A percentile compares a stretch with the other conserved stretches of the same genome.
Conservation (phyloP, 208 protist species). For the Wallacemonas rigidus region DNA sequence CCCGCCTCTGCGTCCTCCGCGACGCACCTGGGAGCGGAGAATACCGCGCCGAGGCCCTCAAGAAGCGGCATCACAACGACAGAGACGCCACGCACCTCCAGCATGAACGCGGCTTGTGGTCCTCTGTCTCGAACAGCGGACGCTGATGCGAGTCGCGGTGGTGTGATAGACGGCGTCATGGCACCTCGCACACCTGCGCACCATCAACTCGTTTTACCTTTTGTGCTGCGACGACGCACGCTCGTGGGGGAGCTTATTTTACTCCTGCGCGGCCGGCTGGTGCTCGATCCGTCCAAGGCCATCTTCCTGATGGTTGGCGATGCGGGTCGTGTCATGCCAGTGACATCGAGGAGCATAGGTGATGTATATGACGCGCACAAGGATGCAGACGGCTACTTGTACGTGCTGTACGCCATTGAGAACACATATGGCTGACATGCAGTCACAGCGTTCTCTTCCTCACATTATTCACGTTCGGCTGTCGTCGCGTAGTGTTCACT, state of each 20-base stretch:
- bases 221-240: slow-evolving; percentile 29
- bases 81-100: neutral
- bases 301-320: slow-evolving; percentile 85
- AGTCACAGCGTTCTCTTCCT: neutral
- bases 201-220: neutral
- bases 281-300: slow-evolving; percentile 64
- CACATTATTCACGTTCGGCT: too few species aligned
- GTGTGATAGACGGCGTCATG: neutral
- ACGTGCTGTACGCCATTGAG: slow-evolving; percentile 8
- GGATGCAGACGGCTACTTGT: slow-evolving; percentile 89
- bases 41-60: neutral
- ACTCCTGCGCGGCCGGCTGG: slow-evolving; percentile 78
- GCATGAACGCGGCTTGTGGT: neutral
- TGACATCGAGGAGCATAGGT: slow-evolving; percentile 4
- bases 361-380: slow-evolving; percentile 39
- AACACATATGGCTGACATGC: slow-evolving; percentile 6
- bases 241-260: slow-evolving; percentile 79
- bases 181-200: neutral
- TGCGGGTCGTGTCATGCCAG: neutral
- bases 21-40: too few species aligned
- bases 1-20: too few species aligned
- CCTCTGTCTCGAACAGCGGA: too few species aligned
- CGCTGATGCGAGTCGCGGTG: neutral
- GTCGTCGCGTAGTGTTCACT: too few species aligned
- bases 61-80: neutral